Evolutionary conservation across 495 filamentous ascomycete genomes (phyloP).

Genomic region (Penicillium turbatum): DNA sequence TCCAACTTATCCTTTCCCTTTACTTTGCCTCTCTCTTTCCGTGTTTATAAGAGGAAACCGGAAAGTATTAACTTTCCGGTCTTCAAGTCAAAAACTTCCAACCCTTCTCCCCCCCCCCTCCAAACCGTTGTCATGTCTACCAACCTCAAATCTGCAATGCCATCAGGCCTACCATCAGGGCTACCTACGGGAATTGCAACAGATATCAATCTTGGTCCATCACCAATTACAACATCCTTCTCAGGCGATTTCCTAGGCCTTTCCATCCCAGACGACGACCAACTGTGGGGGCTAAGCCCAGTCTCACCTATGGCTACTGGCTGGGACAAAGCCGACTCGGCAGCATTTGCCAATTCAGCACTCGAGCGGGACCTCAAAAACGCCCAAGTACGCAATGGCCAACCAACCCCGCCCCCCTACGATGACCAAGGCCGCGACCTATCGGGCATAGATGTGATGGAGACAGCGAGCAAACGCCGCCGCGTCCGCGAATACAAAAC

Average conservation of each 20-base stretch:
- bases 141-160: constrained; percentile 17
- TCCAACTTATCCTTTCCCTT: too few relatives aligned
- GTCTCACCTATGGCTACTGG: constrained; percentile 26
- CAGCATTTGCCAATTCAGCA: constrained; percentile 19
- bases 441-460: neutral
- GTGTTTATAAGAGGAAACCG: neutral
- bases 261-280: constrained; percentile 30
- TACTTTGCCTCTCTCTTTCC: neutral
- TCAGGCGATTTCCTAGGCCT: constrained; percentile 29
- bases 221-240: constrained; percentile 24
- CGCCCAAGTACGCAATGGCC: constrained; percentile 40
- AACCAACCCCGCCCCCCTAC: constrained; percentile 40
- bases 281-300: constrained; percentile 33
- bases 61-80: neutral
- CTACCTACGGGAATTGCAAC: neutral
- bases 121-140: constrained; percentile 17
- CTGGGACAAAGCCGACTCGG: constrained; percentile 31
- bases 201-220: constrained; percentile 9
- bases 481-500: constrained; percentile 12
- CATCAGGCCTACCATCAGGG: constrained; percentile 9
- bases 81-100: neutral
- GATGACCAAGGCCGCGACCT: constrained; percentile 15
- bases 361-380: constrained; percentile 35
- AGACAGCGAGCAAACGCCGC: constrained; percentile 1
- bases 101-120: neutral